A percentile compares a stretch with the other conserved stretches of the same genome.
phyloP scores from a whole-genome alignment of 2,329 filamentous ascomycete species.

The Neofusicoccum cordaticola region DNA sequence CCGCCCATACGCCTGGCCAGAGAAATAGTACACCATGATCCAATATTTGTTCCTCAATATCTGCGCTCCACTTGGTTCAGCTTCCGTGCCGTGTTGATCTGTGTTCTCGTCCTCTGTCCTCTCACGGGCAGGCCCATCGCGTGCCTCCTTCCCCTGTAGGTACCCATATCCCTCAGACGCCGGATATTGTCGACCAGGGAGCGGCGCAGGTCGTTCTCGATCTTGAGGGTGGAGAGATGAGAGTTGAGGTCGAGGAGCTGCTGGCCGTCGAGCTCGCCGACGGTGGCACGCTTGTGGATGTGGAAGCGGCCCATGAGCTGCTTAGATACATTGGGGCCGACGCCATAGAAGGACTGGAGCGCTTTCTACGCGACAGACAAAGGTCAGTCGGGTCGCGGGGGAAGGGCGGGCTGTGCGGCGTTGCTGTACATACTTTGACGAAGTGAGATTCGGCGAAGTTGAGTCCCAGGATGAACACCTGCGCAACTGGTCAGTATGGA shows the following conservation, averaged over 20 bases:
- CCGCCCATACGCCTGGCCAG: slow-evolving; percentile 8
- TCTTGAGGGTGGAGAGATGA: slow-evolving; percentile 85
- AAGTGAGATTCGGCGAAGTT: slow-evolving; percentile 82
- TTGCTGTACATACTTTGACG: slow-evolving; percentile 66
- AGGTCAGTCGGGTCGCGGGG: not conserved
- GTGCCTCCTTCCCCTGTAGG: slow-evolving; percentile 84
- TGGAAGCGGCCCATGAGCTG: slow-evolving; percentile 84
- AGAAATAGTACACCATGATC: not conserved
- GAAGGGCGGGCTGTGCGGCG: slow-evolving; percentile 15
- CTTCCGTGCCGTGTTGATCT: slow-evolving; percentile 60
- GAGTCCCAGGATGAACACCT: slow-evolving; percentile 84
- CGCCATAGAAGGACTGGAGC: slow-evolving; percentile 81
- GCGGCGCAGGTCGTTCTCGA: slow-evolving; percentile 82
- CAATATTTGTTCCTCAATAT: slow-evolving; percentile 24
- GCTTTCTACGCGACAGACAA: slow-evolving; percentile 52
- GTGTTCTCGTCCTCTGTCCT: slow-evolving; percentile 83
- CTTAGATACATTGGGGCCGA: slow-evolving; percentile 67
- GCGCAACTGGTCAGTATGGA: not conserved
- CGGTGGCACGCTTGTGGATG: slow-evolving; percentile 78
- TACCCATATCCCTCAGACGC: slow-evolving; percentile 84
- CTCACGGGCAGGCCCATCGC: slow-evolving; percentile 89
- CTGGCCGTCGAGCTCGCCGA: slow-evolving; percentile 71
- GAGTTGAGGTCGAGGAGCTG: slow-evolving; percentile 79
- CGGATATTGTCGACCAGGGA: slow-evolving; percentile 80
- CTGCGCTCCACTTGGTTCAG: slow-evolving; percentile 59